Base-by-base conservation (phyloP, 1,139 yeast genomes). In the Barnettozyma hawaiiensis region DNA sequence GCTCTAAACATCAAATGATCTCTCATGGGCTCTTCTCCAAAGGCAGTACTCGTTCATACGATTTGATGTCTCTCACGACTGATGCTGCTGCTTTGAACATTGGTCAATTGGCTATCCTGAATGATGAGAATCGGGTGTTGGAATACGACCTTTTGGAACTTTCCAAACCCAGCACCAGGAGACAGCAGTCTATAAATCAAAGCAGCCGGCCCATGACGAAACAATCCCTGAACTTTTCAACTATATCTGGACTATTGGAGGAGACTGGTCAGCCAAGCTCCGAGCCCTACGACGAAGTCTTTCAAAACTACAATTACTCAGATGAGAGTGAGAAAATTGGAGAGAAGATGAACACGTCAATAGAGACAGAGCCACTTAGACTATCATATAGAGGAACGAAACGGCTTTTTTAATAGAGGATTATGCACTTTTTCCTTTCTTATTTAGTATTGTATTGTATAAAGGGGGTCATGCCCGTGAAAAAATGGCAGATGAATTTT, bases 91-190 rank as follows among this genome's bases (percentile, higher is more conserved):
- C 42, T 23, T 26, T 39, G 16, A 37, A 44, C 24, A 31, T 32
- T 20, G 40, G 35, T 2, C 22, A 32, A 15, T 26, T 42, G 10
- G 22, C 39, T 5, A 11, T 40, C n/a, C 16, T 16, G 10, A 44
- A 47, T 26, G 72, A 44, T 68, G 72, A 44, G 20, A 44, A 46
- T n/a, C 22, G 12, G 9, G 41, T 37, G 8, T 19, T 39, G n/a
- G 50, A 41, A 14, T 27, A 43, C 19, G 48, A 43, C 31, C 35
- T 43, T 18, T 37, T 43, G 23, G 47, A 39, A 7, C 22, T 47
- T 14, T 32, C 43, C 4, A 43, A 40, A 11, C 20, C 35, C 4
- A 14, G 14, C 20, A 29, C 44, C 7, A 41, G 35, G 23, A 18
- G 35, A 18, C 32, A 32, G 15, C 23, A n/a, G 7, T 35, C 37